A percentile compares a stretch with the other conserved stretches of the same genome.
These are phyloP conservation scores for Pestalotiopsis sp. DNA, from an alignment of 2,329 filamentous ascomycete species.

Conservation along the genomic window DNA sequence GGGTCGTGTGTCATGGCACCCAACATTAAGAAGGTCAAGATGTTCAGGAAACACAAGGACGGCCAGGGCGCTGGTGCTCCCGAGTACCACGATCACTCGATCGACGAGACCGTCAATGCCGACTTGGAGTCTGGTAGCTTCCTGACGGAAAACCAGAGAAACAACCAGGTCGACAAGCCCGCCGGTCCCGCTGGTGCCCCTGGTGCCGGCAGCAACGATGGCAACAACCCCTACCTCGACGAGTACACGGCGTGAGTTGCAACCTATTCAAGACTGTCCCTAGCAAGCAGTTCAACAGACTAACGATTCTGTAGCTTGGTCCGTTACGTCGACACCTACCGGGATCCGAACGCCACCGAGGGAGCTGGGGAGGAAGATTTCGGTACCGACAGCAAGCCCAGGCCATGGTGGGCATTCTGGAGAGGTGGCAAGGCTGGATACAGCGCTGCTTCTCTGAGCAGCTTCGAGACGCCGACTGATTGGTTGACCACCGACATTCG, in stretches of 20 bases:
- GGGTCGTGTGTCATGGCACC: constrained; percentile 31
- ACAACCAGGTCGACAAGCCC: constrained; percentile 23
- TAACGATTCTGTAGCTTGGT: constrained; percentile 25
- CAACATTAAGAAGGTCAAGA: constrained; percentile 34
- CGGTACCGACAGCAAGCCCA: constrained; percentile 24
- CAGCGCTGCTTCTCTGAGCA: constrained; percentile 28
- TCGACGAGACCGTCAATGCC: constrained; percentile 26
- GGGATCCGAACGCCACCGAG: constrained; percentile 35
- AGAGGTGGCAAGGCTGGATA: constrained; percentile 29
- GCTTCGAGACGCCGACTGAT: constrained; percentile 61
- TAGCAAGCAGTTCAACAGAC: not conserved
- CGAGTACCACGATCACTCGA: constrained; percentile 24
- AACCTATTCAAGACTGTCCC: not conserved
- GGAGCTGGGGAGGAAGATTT: constrained; percentile 32
- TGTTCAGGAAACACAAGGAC: constrained; percentile 28
- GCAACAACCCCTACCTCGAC: constrained; percentile 35
- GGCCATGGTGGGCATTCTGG: constrained; percentile 42
- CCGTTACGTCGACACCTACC: constrained; percentile 41
- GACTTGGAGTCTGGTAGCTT: constrained; percentile 35
- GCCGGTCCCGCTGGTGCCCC: not conserved
- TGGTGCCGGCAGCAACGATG: constrained; percentile 22
- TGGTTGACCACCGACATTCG: constrained; percentile 72
- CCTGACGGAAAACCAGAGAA: constrained; percentile 29
- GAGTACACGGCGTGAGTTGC: constrained; percentile 33
- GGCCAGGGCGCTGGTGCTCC: constrained; percentile 24